Evolutionary conservation across 495 filamentous ascomycete species (phyloP), one percentile per base, ranked within the genome.

Genomic region (Thozetella sp.): DNA sequence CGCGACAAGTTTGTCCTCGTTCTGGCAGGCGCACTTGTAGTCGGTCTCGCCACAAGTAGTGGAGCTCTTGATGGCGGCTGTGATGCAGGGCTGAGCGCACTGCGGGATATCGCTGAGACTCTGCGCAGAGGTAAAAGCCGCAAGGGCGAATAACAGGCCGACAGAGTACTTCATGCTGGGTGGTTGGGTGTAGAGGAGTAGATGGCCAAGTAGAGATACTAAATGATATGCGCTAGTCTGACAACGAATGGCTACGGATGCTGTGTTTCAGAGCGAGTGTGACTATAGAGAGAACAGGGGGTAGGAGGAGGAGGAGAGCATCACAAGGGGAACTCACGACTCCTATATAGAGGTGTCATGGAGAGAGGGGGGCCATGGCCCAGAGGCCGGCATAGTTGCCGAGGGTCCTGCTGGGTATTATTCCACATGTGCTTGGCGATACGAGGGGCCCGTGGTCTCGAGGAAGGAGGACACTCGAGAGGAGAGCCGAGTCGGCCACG

Each of bases 1-100:
- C 6, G 54, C 10, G 22, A 66, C 65, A 45, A 81, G 58, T 25
- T 60, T 45, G 26, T 68, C 63, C 43, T 69, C 62, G 60, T 77
- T 67, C 30, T 51, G 53, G 70, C 80, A 83, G 61, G 77, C 71
- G 68, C 80, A 82, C 43, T 62, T 46, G 63, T 70, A 72, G 70
- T 82, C 78, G 55, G 58, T 62, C 25, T 37, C 25, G 22, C 30
- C 59, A 67, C 78, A 81, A 37, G 59, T 67, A 26, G 75, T 76
- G 54, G 69, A 57, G 43, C 62, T 40, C 30, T 43, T 57, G 53
- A 78, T 67, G 46, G 72, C 66, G 3, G 58, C 26, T 51, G 40
- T 55, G 62, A 83, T 77, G 66, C 77, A 80, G 12, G 60, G 45
- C 2, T 64, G 63, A 15, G 73, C 72, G 67, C 80, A 82, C 9